phyloP scores from a whole-genome alignment of 495 filamentous ascomycete species.

The Cercophora sp. region DNA sequence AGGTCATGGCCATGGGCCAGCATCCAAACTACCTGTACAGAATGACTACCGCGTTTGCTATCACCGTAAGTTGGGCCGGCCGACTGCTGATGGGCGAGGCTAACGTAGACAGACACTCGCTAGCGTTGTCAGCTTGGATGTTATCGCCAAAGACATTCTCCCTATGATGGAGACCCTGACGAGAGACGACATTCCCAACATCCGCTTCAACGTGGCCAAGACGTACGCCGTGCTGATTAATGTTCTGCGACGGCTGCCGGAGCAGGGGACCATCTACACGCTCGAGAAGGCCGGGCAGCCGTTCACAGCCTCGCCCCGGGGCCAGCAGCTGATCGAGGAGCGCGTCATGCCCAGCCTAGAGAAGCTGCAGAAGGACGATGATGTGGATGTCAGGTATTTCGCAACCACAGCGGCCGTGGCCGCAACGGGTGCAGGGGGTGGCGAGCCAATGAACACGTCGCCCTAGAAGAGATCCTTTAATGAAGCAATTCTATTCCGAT shows the following conservation, averaged over 20 bases:
- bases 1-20: slow-evolving; percentile 95
- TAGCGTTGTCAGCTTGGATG: slow-evolving; percentile 82
- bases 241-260: slow-evolving; percentile 83
- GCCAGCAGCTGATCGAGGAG: slow-evolving; percentile 79
- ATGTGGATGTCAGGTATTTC: slow-evolving; percentile 97
- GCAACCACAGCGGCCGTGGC: slow-evolving; percentile 55
- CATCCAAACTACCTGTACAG: slow-evolving; percentile 98
- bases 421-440: slow-evolving; percentile 34
- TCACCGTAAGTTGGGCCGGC: slow-evolving; percentile 65
- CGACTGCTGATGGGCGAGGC: neutral
- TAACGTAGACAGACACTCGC: slow-evolving; percentile 74
- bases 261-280: slow-evolving; percentile 76
- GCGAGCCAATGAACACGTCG: slow-evolving; percentile 58
- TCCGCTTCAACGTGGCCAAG: slow-evolving; percentile 98
- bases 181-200: slow-evolving; percentile 92
- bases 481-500: slow-evolving; percentile 24
- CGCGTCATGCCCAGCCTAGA: slow-evolving; percentile 84
- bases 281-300: slow-evolving; percentile 72
- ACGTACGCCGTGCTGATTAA: slow-evolving; percentile 87
- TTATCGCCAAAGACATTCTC: slow-evolving; percentile 88
- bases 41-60: slow-evolving; percentile 98
- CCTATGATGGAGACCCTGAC: slow-evolving; percentile 94
- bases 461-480: slow-evolving; percentile 43
- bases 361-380: slow-evolving; percentile 92
- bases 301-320: slow-evolving; percentile 60